These are phyloP conservation scores for Coemansia sp. DNA, from an alignment of 192 early-diverging fungal species.

Conservation along the genomic window DNA sequence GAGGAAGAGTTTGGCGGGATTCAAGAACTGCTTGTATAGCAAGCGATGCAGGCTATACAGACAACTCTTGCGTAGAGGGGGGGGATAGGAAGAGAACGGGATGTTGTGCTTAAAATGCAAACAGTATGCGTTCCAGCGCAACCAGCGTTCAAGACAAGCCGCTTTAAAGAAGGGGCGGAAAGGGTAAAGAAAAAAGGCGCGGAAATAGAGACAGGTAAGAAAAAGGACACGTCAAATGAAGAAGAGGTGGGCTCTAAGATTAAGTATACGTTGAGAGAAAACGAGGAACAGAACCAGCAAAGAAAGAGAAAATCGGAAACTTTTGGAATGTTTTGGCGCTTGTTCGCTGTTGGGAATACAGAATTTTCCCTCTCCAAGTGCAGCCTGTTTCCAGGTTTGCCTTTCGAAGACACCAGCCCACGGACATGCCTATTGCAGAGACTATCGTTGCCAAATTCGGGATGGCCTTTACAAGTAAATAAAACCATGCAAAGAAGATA, in stretches of 20 bases:
- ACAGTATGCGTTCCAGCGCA: slow-evolving; percentile 11
- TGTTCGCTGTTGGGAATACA: background rate
- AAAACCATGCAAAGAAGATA: slow-evolving; percentile 10
- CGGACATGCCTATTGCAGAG: background rate
- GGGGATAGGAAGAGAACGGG: background rate
- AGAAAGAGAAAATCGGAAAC: slow-evolving; percentile 10
- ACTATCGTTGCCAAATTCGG: slow-evolving; percentile 2
- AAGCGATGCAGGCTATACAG: slow-evolving; percentile 5
- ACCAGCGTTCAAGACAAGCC: slow-evolving; percentile 5
- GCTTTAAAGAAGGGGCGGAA: slow-evolving; percentile 1
- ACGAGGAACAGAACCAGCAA: slow-evolving; percentile 11
- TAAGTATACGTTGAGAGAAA: slow-evolving; percentile 1
- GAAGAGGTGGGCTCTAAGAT: background rate
- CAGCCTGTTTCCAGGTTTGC: background rate
- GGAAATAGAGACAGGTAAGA: background rate
- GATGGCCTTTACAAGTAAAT: background rate
- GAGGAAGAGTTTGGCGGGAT: background rate
- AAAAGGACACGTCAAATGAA: slow-evolving; percentile 4
- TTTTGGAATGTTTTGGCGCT: background rate
- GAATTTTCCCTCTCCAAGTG: background rate
- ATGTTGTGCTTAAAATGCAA: slow-evolving; percentile 12
- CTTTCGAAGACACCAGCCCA: background rate
- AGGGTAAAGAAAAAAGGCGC: background rate
- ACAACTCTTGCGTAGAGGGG: background rate
- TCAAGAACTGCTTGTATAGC: slow-evolving; percentile 1